Base-by-base conservation (phyloP, 768 basidiomycete genomes). In the Guyanaporus albipodus region DNA sequence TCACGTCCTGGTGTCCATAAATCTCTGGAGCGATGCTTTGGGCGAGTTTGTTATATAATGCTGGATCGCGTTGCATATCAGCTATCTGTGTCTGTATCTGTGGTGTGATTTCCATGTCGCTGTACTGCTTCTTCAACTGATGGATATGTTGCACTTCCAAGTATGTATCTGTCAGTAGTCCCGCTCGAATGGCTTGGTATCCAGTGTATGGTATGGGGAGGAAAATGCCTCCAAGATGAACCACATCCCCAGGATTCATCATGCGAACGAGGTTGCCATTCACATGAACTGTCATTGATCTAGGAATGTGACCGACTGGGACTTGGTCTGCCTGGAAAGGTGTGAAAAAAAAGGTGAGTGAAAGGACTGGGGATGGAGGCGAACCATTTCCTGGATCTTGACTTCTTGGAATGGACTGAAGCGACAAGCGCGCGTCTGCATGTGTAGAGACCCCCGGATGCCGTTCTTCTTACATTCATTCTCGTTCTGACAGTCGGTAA, bases 401-500 rank as follows among this genome's bases (percentile, higher is more conserved):
- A 96, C 81, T 68, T 99, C 96, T 64, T 99, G 96, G 75, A 98
- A 99, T 0, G 96, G 94, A 58, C 85, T 89, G 67, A 99, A 99
- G 44, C 94, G 82, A 68, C 91, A 92, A 18, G 96, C 96, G 36
- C 96, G 80, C 6, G 96, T 99, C 69, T 98, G 96, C 95, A 98
- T 97, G 62, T 96, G 91, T 43, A 99, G 70, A 18, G 90, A 86
- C 9, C 94, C 94, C n/a, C 74, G 83, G 42, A 91, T 82, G 11
- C 81, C 78, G 59, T 99, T 93, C 69, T 82, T 85, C 65, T 79
- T 77, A 68, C 96, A 99, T 56, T 87, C 85, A 17, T 81, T 77
- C 52, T 82, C 79, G 46, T 93, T 95, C 62, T 87, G 81, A 63
- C 96, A 99, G 60, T 95, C 88, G 21, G 77, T 67, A 38, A 97